phyloP scores from a whole-genome alignment of 257 asterid species.

The Hygrophila difformis region DNA sequence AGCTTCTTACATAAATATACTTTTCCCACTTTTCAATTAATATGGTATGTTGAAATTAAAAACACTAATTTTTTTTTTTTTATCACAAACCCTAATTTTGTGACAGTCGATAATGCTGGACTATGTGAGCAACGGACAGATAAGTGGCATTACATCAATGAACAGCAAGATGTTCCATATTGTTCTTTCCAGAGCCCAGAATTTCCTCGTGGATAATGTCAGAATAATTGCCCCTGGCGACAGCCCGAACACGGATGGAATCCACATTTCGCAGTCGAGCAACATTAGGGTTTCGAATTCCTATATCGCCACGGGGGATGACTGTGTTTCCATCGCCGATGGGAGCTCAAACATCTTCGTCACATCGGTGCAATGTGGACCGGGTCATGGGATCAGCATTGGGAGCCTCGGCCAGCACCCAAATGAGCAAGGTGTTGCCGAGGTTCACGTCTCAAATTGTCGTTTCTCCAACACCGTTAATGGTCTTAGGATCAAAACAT shows the following conservation, averaged over 20 bases:
- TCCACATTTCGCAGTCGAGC: constrained; percentile 19
- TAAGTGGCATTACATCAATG: constrained; percentile 6
- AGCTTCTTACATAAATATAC: too few species aligned
- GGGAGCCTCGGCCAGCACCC: constrained; percentile 18
- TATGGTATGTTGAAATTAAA: too few species aligned
- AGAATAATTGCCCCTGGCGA: constrained; percentile 13
- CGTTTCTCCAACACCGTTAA: constrained; percentile 9
- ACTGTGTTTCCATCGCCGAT: constrained; percentile 24
- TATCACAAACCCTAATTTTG: too few species aligned
- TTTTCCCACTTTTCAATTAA: too few species aligned
- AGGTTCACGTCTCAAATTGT: not conserved
- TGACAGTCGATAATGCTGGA: constrained; percentile 8
- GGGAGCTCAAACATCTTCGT: constrained; percentile 13
- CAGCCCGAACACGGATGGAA: constrained; percentile 38
- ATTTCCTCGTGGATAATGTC: constrained; percentile 4
- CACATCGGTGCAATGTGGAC: constrained; percentile 17
- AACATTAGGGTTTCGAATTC: not conserved
- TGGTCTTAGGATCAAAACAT: constrained; percentile 26
- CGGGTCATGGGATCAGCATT: constrained; percentile 19
- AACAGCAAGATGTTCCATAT: constrained; percentile 27
- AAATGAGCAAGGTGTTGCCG: constrained; percentile 4
- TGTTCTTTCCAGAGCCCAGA: not conserved
- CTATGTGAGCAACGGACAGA: not conserved
- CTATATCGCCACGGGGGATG: constrained; percentile 23
- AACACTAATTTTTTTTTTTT: too few species aligned